A percentile compares a stretch with the other conserved stretches of the same genome.
phyloP scores from a whole-genome alignment of 2,329 filamentous ascomycete genomes.

The Aspergillus alliaceus region DNA sequence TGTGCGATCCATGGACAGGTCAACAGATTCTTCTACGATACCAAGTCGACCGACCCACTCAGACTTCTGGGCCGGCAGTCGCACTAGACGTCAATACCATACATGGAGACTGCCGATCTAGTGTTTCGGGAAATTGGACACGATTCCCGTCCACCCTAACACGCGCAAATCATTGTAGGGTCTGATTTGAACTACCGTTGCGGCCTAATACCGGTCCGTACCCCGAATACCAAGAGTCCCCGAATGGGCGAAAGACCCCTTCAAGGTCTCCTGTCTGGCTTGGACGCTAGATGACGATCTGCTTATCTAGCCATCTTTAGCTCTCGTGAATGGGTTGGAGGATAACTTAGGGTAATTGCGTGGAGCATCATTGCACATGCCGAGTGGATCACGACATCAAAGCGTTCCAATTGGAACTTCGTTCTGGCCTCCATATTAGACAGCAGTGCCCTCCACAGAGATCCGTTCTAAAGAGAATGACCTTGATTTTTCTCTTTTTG shows the following conservation, averaged over 20 bases:
- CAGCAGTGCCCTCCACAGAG: background rate
- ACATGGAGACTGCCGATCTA: background rate
- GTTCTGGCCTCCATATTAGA: background rate
- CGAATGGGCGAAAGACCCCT: background rate
- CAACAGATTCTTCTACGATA: background rate
- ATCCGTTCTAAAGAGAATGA: background rate
- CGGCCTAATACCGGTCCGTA: background rate
- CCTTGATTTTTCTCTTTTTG: background rate
- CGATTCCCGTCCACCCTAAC: background rate
- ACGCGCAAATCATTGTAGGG: background rate
- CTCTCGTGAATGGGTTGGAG: background rate
- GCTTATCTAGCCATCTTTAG: background rate
- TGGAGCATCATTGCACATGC: background rate
- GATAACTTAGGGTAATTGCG: background rate
- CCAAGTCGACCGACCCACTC: background rate
- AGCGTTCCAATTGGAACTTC: background rate
- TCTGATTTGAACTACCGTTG: background rate
- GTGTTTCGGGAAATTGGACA: conserved; percentile 1
- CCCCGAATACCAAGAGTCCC: background rate
- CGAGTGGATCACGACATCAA: background rate
- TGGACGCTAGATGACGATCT: background rate
- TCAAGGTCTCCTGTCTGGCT: background rate
- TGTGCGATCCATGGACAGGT: background rate
- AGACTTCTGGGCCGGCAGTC: background rate
- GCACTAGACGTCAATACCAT: background rate